Conservation (phyloP, 805 yeast genomes). For the Metschnikowia amazonensis region DNA sequence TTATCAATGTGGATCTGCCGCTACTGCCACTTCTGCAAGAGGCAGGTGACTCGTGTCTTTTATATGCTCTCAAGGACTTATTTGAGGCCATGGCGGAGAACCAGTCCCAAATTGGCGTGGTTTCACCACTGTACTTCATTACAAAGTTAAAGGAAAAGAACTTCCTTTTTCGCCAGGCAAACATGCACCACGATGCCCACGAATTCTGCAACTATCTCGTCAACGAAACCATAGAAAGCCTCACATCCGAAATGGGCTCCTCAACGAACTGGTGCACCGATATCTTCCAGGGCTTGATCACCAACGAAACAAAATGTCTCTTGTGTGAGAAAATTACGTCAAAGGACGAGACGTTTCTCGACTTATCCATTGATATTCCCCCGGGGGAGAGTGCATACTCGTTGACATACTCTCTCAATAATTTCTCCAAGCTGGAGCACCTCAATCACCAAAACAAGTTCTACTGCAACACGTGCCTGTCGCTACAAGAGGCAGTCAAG, state of each 20-base stretch:
- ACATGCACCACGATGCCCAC: constrained; percentile 98
- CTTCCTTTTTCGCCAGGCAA: constrained; percentile 74
- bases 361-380: constrained; percentile 79
- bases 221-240: constrained; percentile 61
- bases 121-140: constrained; percentile 73
- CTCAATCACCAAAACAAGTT: constrained; percentile 85
- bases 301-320: constrained; percentile 85
- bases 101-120: constrained; percentile 68
- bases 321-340: constrained; percentile 81
- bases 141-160: constrained; percentile 77
- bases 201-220: constrained; percentile 87
- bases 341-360: constrained; percentile 82
- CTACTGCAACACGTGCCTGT: constrained; percentile 85
- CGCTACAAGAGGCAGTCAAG: constrained; percentile 91
- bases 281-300: constrained; percentile 78
- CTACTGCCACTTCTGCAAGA: constrained; percentile 38
- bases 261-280: constrained; percentile 54
- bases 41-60: constrained; percentile 27
- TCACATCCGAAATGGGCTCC: constrained; percentile 37
- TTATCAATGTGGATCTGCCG: constrained; percentile 73
- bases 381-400: constrained; percentile 55
- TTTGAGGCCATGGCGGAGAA: constrained; percentile 81
- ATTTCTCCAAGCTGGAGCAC: constrained; percentile 83
- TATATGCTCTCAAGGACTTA: constrained; percentile 73
- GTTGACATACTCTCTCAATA: constrained; percentile 70